Evolutionary conservation across 805 yeast genomes (phyloP).

Genomic region (Cyberlindnera amylophila): DNA sequence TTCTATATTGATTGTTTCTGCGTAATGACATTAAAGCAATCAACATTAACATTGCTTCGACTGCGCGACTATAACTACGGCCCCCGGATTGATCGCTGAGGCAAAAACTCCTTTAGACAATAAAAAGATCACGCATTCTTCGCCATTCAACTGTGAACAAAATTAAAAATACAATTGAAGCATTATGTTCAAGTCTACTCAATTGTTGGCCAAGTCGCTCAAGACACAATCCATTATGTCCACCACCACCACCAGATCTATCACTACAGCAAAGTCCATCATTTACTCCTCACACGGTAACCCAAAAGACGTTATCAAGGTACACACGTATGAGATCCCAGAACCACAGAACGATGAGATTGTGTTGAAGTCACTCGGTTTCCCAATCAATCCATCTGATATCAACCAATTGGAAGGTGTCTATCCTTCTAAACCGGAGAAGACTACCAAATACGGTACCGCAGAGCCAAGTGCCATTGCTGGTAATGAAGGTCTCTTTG

Average conservation of each 20-base stretch:
- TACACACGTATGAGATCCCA: constrained; percentile 49
- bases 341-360: constrained; percentile 45
- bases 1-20: too few relatives aligned
- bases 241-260: constrained; percentile 21
- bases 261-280: constrained; percentile 55
- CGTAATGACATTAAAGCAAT: too few relatives aligned
- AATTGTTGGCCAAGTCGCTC: constrained; percentile 3
- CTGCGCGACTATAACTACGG: background rate
- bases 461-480: constrained; percentile 72
- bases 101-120: constrained; percentile 3
- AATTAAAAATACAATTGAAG: too few relatives aligned
- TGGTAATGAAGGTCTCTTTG: constrained; percentile 92
- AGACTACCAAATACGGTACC: constrained; percentile 49
- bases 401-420: constrained; percentile 81
- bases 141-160: background rate
- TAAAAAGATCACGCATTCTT: background rate
- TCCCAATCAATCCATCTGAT: constrained; percentile 90
- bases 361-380: constrained; percentile 66
- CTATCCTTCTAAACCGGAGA: constrained; percentile 73
- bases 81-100: background rate
- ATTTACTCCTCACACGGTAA: constrained; percentile 68
- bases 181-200: constrained; percentile 9
- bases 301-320: constrained; percentile 50
- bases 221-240: constrained; percentile 3
- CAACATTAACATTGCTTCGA: too few relatives aligned